These are phyloP conservation scores for Cyclocybe cylindracea DNA, from an alignment of 768 basidiomycete species.

Conservation along the genomic window DNA sequence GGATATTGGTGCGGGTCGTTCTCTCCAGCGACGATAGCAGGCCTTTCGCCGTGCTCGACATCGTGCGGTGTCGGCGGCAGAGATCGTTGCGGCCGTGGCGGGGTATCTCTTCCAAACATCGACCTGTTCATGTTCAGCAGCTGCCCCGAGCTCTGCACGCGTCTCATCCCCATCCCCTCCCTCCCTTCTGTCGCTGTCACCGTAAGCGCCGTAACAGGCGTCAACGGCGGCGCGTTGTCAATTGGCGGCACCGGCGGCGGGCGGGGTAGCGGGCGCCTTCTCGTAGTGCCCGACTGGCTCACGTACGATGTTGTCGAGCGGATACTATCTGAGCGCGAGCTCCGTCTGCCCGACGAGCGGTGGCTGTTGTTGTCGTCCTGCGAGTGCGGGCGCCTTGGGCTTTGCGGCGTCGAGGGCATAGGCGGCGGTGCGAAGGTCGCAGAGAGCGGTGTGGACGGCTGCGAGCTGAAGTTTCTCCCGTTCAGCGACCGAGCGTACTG, in stretches of 20 bases:
- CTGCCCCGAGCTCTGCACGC: conserved; percentile 20
- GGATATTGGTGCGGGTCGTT: too few species aligned
- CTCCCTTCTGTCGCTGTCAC: too few species aligned
- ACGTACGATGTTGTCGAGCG: conserved; percentile 7
- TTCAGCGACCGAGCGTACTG: conserved; percentile 18
- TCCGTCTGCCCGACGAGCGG: not conserved
- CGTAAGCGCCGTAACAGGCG: not conserved
- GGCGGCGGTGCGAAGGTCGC: conserved; percentile 1
- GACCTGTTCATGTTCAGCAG: conserved; percentile 1
- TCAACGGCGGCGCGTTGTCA: not conserved
- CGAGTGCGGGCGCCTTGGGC: conserved; percentile 3
- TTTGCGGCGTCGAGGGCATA: not conserved
- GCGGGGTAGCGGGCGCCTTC: conserved; percentile 13
- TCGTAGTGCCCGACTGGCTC: conserved; percentile 1
- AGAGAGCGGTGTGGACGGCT: conserved; percentile 14
- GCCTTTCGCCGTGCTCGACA: too few species aligned
- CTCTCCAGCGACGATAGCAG: too few species aligned
- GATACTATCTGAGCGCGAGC: conserved; percentile 6
- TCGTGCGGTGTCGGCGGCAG: conserved; percentile 41
- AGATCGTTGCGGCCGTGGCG: conserved; percentile 29
- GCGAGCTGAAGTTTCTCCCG: conserved; percentile 9
- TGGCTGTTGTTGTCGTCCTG: not conserved
- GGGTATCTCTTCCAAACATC: not conserved
- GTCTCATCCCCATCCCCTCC: not conserved
- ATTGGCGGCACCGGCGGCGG: conserved; percentile 6